phyloP scores from a whole-genome alignment of 306 rosid genomes.

The Prunus fruticosa region DNA sequence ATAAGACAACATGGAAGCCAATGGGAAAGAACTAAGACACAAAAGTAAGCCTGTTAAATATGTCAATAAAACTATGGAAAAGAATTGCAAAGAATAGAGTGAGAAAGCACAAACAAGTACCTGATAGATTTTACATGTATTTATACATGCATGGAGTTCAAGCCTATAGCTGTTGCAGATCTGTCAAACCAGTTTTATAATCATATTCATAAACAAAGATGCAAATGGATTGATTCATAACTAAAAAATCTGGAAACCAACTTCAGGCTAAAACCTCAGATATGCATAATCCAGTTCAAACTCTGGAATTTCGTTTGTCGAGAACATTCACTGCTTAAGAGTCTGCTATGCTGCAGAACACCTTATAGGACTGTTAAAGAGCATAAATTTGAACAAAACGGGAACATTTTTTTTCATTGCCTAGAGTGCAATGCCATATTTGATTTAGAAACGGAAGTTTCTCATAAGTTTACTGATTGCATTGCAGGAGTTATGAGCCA shows the following conservation, averaged over 20 bases:
- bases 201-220: no score
- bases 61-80: no score
- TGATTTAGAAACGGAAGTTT: constrained; percentile 4
- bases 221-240: not conserved
- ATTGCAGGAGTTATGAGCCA: not conserved
- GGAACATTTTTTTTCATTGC: not conserved
- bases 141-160: not conserved
- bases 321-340: not conserved
- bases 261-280: not conserved
- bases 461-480: not conserved
- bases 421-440: not conserved
- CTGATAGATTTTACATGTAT: not conserved
- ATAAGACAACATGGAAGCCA: no score
- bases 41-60: not conserved
- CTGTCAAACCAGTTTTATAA: not conserved
- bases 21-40: no score
- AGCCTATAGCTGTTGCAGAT: not conserved
- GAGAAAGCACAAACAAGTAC: not conserved
- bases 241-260: not conserved
- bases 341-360: not conserved
- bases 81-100: not conserved
- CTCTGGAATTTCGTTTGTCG: not conserved
- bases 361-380: not conserved
- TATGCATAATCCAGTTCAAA: no score
- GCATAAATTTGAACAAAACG: constrained; percentile 5